Evolutionary conservation across 176 grass and related monocot genomes (phyloP).

Genomic region (Sorghum bicolor): Sorghum_bicolor_NCBIv3 NC_012870.2:13890501-13891000

Average conservation of each 20-base stretch:
- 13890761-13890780: neutral
- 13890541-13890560: too few relatives aligned
- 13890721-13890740: neutral
- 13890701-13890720: neutral
- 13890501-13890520: too few relatives aligned
- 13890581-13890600: constrained; percentile 8
- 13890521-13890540: too few relatives aligned
- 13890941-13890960: too few relatives aligned
- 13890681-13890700: neutral
- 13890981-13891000: constrained; percentile 19
- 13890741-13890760: neutral
- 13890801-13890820: constrained; percentile 13
- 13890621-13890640: neutral
- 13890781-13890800: neutral
- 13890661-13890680: neutral
- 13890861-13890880: constrained; percentile 22
- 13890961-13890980: too few relatives aligned
- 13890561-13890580: too few relatives aligned
- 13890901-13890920: neutral
- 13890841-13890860: neutral
- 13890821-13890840: neutral
- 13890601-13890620: neutral
- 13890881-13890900: constrained; percentile 14
- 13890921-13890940: neutral
- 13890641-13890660: neutral